Evolutionary conservation across 768 basidiomycete species (phyloP), one percentile per base, ranked within the genome.

Genomic region (Strobilomyces dryophilus): DNA sequence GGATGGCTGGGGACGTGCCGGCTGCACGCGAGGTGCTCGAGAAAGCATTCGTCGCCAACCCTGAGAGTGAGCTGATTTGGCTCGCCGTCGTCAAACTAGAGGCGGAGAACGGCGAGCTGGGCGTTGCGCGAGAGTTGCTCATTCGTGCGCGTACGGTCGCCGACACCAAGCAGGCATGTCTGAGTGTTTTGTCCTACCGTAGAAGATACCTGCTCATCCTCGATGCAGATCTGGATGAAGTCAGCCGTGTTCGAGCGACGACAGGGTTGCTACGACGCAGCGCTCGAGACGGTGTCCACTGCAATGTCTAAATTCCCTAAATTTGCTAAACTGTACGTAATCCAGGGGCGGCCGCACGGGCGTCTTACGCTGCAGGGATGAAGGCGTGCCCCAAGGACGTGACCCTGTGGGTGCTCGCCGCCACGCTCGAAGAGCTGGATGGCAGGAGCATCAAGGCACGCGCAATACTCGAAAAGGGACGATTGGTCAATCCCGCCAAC

Each of bases 41-140:
- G 55, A 80, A 80, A 35, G 93, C 97, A 0, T 98, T 98, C 76
- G 81, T 88, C 47, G 91, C 92, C 51, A 98, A 98, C 66, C 91
- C 93, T 12, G 94, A 98, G 69, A 95, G 91, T 65, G 97, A 98
- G 73, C 85, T 87, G 59, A 98, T 99, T 63, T 98, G 95, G 94
- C 74, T 99, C 49, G 97, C 95, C 2, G 97, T 95, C 26, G 92
- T 95, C 57, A 98, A 98, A 70, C 77, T 98, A 5, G 95, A 98
- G 66, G 92, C 94, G 0, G 94, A 98, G 76, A 98, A 95, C 59
- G 89, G 90, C 3, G 90, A 98, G 65, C 75, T 90, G 54, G 84
- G 77, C 5, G 92, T 91, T 15, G 95, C 95, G 3, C 76, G 86
- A 55, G 87, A 94, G 70, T 72, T 99, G 42, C 77, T 98, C 57